Percentiles rank a stretch among this genome's conserved stretches.
Conservation (phyloP, 2,329 filamentous ascomycete species). For the Colletotrichum magnum region DNA sequence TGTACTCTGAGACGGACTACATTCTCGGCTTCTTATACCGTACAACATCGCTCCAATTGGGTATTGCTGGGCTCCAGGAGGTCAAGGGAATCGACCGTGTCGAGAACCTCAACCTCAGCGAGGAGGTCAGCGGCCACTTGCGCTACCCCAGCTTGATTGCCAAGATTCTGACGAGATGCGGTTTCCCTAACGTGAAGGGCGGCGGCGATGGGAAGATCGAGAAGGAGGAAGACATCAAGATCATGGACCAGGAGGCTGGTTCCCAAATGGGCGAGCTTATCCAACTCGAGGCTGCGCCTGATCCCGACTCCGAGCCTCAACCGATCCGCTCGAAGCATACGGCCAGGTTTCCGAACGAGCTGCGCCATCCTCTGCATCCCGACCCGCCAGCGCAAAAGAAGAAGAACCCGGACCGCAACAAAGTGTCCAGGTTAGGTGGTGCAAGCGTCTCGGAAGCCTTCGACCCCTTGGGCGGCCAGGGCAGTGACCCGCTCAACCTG, state of each 20-base stretch:
- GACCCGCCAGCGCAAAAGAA: slow-evolving; percentile 28
- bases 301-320: slow-evolving; percentile 29
- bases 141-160: slow-evolving; percentile 66
- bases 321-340: slow-evolving; percentile 41
- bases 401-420: slow-evolving; percentile 26
- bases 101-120: slow-evolving; percentile 67
- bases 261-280: slow-evolving; percentile 55
- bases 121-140: slow-evolving; percentile 67
- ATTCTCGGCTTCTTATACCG: slow-evolving; percentile 91
- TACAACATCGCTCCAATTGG: slow-evolving; percentile 84
- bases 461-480: slow-evolving; percentile 23
- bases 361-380: slow-evolving; percentile 33
- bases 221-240: slow-evolving; percentile 61
- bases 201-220: slow-evolving; percentile 61
- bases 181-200: slow-evolving; percentile 62
- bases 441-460: slow-evolving; percentile 10
- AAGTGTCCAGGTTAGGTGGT: slow-evolving; percentile 18
- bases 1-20: slow-evolving; percentile 89
- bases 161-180: slow-evolving; percentile 67
- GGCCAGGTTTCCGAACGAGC: slow-evolving; percentile 36
- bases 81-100: slow-evolving; percentile 78
- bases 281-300: slow-evolving; percentile 55
- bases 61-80: slow-evolving; percentile 86
- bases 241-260: slow-evolving; percentile 49
- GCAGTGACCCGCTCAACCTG: slow-evolving; percentile 26